These are phyloP conservation scores for Psidium guajava DNA, from an alignment of 345 rosid genomes.

Conservation along the genomic window DNA sequence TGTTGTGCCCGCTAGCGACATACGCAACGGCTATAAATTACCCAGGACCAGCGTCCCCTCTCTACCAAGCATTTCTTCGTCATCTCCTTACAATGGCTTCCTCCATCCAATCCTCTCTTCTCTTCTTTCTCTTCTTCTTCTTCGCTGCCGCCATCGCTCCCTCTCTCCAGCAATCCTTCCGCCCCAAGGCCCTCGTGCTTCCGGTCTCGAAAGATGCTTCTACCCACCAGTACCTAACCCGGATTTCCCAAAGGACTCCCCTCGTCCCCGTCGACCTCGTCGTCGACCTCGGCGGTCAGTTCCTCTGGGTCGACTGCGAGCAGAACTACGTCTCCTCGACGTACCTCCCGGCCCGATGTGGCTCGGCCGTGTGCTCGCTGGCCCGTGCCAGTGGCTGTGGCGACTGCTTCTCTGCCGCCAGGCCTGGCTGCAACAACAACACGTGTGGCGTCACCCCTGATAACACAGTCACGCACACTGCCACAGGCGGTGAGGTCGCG, in stretches of 20 bases:
- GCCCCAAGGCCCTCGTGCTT: slow-evolving; percentile 51
- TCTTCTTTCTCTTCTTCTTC: not conserved
- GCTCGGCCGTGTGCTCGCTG: slow-evolving; percentile 47
- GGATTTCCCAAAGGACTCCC: slow-evolving; percentile 48
- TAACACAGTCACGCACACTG: slow-evolving; percentile 28
- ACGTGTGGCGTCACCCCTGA: slow-evolving; percentile 38
- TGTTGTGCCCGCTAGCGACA: not conserved
- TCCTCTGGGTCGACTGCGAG: slow-evolving; percentile 58
- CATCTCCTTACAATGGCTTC: not conserved
- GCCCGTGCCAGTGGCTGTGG: slow-evolving; percentile 39
- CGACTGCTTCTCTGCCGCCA: slow-evolving; percentile 27
- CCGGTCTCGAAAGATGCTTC: slow-evolving; percentile 51
- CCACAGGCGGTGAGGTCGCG: slow-evolving; percentile 42
- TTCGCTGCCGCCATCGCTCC: not conserved
- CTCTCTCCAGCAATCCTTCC: slow-evolving; percentile 27
- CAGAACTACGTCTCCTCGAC: slow-evolving; percentile 45
- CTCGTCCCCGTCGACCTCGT: slow-evolving; percentile 28
- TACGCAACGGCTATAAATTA: not conserved
- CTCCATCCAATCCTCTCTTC: not conserved
- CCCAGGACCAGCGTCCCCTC: not conserved
- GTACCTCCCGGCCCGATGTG: slow-evolving; percentile 32
- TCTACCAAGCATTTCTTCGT: not conserved
- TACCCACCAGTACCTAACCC: slow-evolving; percentile 51
- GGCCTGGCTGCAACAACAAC: slow-evolving; percentile 69
- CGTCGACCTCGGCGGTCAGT: slow-evolving; percentile 60